A percentile compares a stretch with the other conserved stretches of the same genome.
Evolutionary conservation across 345 rosid genomes (phyloP).

Genomic region (rapeseed (Brassica napus)): Da-Ae NC_063439.1:15857501-15858000

Average conservation of each 20-base stretch:
- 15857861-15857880: background rate
- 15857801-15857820: background rate
- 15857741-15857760: background rate
- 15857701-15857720: conserved; percentile 13
- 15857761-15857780: background rate
- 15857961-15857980: background rate
- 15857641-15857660: conserved; percentile 20
- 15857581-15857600: background rate
- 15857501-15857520: no score
- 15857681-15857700: conserved; percentile 10
- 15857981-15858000: no score
- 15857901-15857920: no score
- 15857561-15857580: background rate
- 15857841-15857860: background rate
- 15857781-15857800: background rate
- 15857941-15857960: background rate
- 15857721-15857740: conserved; percentile 7
- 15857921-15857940: background rate
- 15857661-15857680: conserved; percentile 1
- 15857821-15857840: background rate
- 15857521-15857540: no score
- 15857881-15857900: background rate
- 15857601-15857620: conserved; percentile 6
- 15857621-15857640: background rate
- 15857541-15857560: no score